Base-by-base conservation (phyloP, 441 rosid genomes). In the Euphorbia schlechtendalii region DNA sequence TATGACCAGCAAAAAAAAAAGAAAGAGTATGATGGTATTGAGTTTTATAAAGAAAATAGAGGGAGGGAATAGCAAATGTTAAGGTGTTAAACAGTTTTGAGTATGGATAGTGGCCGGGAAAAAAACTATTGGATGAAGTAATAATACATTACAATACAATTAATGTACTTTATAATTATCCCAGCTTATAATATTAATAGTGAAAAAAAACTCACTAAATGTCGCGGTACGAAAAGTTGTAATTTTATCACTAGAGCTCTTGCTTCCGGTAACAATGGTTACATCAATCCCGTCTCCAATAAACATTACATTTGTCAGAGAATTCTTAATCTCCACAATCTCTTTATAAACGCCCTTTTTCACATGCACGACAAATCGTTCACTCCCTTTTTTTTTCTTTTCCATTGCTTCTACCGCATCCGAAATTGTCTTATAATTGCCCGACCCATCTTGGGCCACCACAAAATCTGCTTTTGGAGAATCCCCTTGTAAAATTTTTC, bases 181-280 rank as follows among this genome's bases (percentile, higher is more conserved):
- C n/a, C 3, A 32, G 7, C 36, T 2, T 32, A 32, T 32, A 32
- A 7, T 3, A 32, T 32, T 32, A 32, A 32, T 2, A 32, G 7
- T 2, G 36, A 32, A 32, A 32, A 0, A 25, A 13, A 38, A 68
- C 82, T 67, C 67, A 93, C 98, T 96, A 25, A 93, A 81, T 49
- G 98, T 90, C 40, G 97, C 96, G 0, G 95, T 77, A 30, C 94
- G 73, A 67, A 84, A 90, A 4, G 98, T 86, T 18, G 96, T 88
- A 88, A 92, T n/a, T n/a, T n/a, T 94, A n/a, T 85, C 96, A 6
- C 68, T 9, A 30, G 34, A 76, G 55, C 48, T 90, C 59, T 87
- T 81, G 11, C 75, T 81, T 57, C 89, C 89, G 4, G 98, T 84
- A 4, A 90, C 80, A 11, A 93, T 59, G 0, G 97, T 86, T 4